Base-by-base conservation (phyloP, 2,329 filamentous ascomycete genomes). In the Leptoxyphium fumago region DNA sequence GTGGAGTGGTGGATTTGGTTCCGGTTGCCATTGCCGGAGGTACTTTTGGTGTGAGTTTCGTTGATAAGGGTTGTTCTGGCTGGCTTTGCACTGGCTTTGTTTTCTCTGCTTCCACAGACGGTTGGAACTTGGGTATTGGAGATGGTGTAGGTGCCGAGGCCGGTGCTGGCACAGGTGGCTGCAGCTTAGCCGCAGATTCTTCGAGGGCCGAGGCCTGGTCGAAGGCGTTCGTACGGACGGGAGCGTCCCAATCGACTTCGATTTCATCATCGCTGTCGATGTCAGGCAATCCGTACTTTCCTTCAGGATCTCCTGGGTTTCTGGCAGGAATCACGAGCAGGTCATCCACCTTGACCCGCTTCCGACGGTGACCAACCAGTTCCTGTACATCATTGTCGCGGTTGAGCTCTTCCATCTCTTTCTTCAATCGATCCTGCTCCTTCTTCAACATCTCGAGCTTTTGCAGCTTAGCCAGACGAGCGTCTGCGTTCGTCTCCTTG, bases 291-390 rank as follows among this genome's bases (percentile, higher is more conserved):
- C 56, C 42, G 50, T 58, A 61, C 10, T 52, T 59, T 29, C 50
- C 49, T n/a, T 36, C 41, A 2, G 52, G 39, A 15, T 61, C 58
- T 26, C 56, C 57, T 4, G 56, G 58, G 10, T 47, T 48, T 40
- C 55, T 55, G 46, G 58, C 55, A 42, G 58, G 58, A 26, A 61
- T 57, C 10, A 29, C 36, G 10, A 47, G 46, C 10, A 61, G 45
- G n/a, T 53, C 44, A 43, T 60, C 56, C 38, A 60, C 46, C 48
- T 60, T 61, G 41, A 60, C 55, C 17, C 55, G 47, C 51, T 61
- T 61, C 30, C 44, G 43, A 39, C 49, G 49, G 38, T 52, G 54
- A 18, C 47, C 43, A 38, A 52, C 44, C 39, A 30, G n/a, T 42
- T 59, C 51, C 29, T 40, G 46, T 38, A 55, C 40, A 28, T 59